Percentiles rank a stretch among this genome's conserved stretches.
phyloP scores from a whole-genome alignment of 805 yeast genomes.

The Lipomyces japonicus region DNA sequence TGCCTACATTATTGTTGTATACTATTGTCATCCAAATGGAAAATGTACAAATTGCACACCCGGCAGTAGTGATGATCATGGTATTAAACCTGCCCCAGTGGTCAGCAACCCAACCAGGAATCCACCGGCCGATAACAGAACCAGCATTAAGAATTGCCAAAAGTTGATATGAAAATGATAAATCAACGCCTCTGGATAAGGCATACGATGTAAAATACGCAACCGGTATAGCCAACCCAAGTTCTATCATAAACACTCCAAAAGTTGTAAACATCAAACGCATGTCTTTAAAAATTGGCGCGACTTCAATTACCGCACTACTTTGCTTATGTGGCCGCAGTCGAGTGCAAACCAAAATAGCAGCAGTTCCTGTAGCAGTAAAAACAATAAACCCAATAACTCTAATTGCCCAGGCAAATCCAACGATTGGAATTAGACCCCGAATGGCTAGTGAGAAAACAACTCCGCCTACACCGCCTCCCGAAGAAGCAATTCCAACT shows the following conservation, averaged over 20 bases:
- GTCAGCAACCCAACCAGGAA: conserved; percentile 57
- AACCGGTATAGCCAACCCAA: conserved; percentile 35
- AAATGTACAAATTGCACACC: conserved; percentile 48
- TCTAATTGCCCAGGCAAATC: conserved; percentile 60
- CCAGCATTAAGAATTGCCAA: conserved; percentile 48
- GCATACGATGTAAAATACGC: conserved; percentile 37
- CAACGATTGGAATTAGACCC: conserved; percentile 45
- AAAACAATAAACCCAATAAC: conserved; percentile 42
- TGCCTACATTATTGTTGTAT: conserved; percentile 39
- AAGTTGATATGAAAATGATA: conserved; percentile 38
- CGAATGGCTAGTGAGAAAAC: conserved; percentile 54
- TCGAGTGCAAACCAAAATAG: conserved; percentile 42
- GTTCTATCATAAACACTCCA: conserved; percentile 33
- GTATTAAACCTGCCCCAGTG: conserved; percentile 54
- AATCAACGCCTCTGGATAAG: conserved; percentile 31
- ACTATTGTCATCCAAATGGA: conserved; percentile 63
- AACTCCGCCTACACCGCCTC: conserved; percentile 66
- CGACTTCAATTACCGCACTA: conserved; percentile 18
- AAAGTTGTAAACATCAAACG: conserved; percentile 30
- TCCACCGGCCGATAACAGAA: conserved; percentile 51
- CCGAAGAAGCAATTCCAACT: conserved; percentile 59
- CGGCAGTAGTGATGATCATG: conserved; percentile 47
- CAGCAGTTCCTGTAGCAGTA: conserved; percentile 34
- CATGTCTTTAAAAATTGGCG: conserved; percentile 32
- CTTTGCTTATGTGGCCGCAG: neutral